These are phyloP conservation scores for Globisporangium echinulatum DNA, from an alignment of 352 stramenopile genomes.

Conservation along the genomic window DNA sequence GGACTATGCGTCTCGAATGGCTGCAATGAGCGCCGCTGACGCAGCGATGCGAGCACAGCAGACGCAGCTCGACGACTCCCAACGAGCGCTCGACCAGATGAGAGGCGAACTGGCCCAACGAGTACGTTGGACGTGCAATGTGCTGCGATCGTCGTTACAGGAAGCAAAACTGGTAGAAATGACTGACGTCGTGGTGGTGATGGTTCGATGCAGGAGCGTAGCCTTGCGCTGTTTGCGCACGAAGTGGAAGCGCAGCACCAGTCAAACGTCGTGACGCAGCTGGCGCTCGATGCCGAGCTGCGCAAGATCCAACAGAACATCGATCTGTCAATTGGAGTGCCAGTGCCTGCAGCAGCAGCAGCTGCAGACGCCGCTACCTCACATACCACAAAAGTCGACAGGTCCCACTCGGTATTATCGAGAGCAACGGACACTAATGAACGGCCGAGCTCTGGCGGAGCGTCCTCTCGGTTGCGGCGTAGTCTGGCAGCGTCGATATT, in stretches of 20 bases:
- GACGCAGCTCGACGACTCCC: conserved; percentile 2
- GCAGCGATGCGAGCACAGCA: neutral
- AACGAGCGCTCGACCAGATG: conserved; percentile 1
- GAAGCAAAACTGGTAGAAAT: neutral
- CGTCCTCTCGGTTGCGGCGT: neutral
- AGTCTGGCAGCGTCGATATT: conserved; percentile 6
- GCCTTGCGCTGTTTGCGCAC: conserved; percentile 16
- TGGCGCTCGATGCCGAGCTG: conserved; percentile 7
- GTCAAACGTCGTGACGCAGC: conserved; percentile 10
- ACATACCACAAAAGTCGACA: neutral
- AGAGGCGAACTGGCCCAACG: conserved; percentile 3
- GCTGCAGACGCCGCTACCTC: neutral
- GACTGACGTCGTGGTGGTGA: no score
- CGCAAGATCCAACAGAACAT: neutral
- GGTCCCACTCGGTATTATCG: neutral
- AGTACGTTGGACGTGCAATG: neutral
- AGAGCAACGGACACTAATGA: neutral
- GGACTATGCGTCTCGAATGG: neutral
- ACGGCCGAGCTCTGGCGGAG: neutral
- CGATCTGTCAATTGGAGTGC: neutral
- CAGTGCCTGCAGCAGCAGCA: neutral
- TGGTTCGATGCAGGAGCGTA: conserved; percentile 21
- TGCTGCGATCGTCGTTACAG: neutral
- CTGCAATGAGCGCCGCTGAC: neutral
- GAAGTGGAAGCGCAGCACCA: conserved; percentile 28